phyloP scores from a whole-genome alignment of 2,329 filamentous ascomycete species.

The Blumeriella jaapii region DNA sequence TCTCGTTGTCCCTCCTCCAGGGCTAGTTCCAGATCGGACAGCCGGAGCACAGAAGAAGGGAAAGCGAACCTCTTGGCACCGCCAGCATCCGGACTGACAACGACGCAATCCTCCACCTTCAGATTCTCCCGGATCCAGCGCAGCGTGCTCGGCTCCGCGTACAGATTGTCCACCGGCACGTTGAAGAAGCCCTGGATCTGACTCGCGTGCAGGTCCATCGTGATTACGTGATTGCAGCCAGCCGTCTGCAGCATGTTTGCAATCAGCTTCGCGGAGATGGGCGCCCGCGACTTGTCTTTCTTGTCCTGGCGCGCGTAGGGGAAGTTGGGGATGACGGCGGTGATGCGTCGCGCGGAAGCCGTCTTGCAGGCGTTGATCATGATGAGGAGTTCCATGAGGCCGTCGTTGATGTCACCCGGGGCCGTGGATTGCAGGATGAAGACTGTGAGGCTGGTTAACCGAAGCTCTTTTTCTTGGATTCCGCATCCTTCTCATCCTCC shows the following conservation, averaged over 20 bases:
- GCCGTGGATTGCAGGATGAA: constrained; percentile 95
- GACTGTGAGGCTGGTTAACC: constrained; percentile 37
- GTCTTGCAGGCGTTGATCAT: constrained; percentile 95
- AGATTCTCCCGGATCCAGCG: constrained; percentile 87
- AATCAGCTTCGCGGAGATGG: constrained; percentile 90
- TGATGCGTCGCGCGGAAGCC: constrained; percentile 79
- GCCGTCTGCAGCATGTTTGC: constrained; percentile 96
- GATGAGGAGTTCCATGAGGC: constrained; percentile 94
- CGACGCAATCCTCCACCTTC: constrained; percentile 71
- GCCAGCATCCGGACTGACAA: constrained; percentile 89
- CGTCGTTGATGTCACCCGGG: constrained; percentile 94
- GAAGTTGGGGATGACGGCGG: constrained; percentile 91
- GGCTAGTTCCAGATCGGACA: neutral
- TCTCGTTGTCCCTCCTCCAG: neutral
- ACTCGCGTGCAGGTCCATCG: constrained; percentile 88
- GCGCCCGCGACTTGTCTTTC: constrained; percentile 92
- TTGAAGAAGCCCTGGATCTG: constrained; percentile 98
- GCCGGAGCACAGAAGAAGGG: neutral
- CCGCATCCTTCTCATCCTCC: too few relatives aligned
- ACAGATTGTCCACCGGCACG: constrained; percentile 63
- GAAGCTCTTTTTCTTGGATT: neutral
- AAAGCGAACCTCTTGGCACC: constrained; percentile 67
- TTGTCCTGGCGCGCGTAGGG: constrained; percentile 96
- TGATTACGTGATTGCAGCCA: constrained; percentile 86
- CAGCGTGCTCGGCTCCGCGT: constrained; percentile 85